These are phyloP conservation scores for Penicillium sp. DNA, from an alignment of 2,329 filamentous ascomycete genomes.

Conservation along the genomic window DNA sequence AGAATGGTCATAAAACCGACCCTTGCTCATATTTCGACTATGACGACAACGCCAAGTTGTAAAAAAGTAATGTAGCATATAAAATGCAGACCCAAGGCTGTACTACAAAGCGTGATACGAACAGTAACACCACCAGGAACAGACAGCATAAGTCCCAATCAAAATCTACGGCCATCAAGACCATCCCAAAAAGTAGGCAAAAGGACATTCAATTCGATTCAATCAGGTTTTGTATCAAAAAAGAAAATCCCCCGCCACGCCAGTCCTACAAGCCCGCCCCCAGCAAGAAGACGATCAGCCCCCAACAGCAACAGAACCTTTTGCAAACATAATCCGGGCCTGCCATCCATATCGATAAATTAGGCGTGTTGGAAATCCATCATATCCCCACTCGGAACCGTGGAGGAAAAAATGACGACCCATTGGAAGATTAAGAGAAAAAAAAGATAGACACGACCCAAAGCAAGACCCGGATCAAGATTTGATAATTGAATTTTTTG, in stretches of 20 bases:
- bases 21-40: neutral
- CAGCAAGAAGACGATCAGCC: conserved; percentile 12
- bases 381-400: conserved; percentile 9
- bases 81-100: neutral
- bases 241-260: conserved; percentile 20
- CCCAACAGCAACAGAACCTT: conserved; percentile 2
- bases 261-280: conserved; percentile 14
- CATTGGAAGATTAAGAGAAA: conserved; percentile 7
- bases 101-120: neutral
- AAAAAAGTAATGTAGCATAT: neutral
- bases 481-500: conserved; percentile 14
- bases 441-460: conserved; percentile 1
- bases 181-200: neutral
- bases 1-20: neutral
- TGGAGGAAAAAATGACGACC: conserved; percentile 2
- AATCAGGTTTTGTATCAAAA: conserved; percentile 28
- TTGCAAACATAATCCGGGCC: conserved; percentile 10
- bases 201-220: conserved; percentile 30
- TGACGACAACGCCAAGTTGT: neutral
- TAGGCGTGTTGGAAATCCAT: neutral
- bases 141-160: neutral
- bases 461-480: conserved; percentile 12
- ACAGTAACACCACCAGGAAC: neutral
- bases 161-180: neutral
- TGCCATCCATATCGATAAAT: neutral